These are phyloP conservation scores for Cadophora sp. DNA, from an alignment of 2,329 filamentous ascomycete genomes.

Conservation along the genomic window DNA sequence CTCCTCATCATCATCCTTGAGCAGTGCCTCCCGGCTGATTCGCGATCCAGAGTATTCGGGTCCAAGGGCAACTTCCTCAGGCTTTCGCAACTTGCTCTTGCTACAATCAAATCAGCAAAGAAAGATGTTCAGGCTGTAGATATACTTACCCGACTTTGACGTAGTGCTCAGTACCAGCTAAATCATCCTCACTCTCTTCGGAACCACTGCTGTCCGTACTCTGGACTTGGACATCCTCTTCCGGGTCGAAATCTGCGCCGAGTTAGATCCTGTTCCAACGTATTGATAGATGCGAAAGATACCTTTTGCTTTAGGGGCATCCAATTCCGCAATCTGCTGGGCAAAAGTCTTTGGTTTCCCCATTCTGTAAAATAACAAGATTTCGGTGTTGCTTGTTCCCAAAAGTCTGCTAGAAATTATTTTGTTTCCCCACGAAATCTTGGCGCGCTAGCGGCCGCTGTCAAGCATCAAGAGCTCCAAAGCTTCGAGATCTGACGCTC, in stretches of 20 bases:
- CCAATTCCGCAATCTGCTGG: conserved; percentile 66
- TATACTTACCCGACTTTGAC: conserved; percentile 68
- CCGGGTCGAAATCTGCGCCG: conserved; percentile 49
- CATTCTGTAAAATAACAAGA: conserved; percentile 50
- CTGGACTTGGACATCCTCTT: conserved; percentile 42
- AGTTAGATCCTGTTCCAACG: conserved; percentile 21
- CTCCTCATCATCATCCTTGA: conserved; percentile 60
- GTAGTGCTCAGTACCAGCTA: conserved; percentile 85
- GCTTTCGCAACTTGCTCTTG: conserved; percentile 83
- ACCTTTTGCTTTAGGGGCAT: conserved; percentile 67
- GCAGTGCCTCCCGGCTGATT: conserved; percentile 73
- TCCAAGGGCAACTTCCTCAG: conserved; percentile 72
- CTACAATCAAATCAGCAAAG: conserved; percentile 48
- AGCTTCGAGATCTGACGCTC: conserved; percentile 23
- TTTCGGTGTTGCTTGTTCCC: not conserved
- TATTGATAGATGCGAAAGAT: conserved; percentile 29
- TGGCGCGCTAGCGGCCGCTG: conserved; percentile 38
- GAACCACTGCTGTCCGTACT: conserved; percentile 51
- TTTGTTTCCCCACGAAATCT: conserved; percentile 38
- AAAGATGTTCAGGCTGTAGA: not conserved
- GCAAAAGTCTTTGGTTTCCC: conserved; percentile 57
- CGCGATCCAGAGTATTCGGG: conserved; percentile 80
- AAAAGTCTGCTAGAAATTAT: conserved; percentile 31
- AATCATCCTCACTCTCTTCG: conserved; percentile 57
- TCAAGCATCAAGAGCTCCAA: conserved; percentile 18